These are phyloP conservation scores for Fusarium buxicola DNA, from an alignment of 2,329 filamentous ascomycete species.

Conservation along the genomic window DNA sequence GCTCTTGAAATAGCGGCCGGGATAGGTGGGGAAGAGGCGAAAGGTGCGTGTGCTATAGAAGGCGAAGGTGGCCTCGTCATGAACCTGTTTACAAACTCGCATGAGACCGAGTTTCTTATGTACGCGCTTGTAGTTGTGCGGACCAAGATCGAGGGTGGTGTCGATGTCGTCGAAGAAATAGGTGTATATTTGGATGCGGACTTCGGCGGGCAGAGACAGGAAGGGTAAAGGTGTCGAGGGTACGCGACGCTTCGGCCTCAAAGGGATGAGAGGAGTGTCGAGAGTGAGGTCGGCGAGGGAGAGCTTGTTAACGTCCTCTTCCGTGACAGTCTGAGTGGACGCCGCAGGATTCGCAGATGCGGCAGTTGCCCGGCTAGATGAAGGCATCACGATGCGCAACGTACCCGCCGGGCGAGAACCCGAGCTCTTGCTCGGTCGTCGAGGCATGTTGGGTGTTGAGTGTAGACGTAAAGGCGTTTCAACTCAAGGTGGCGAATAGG, in stretches of 20 bases:
- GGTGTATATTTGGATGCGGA: slow-evolving; percentile 76
- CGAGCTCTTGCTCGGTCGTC: slow-evolving; percentile 40
- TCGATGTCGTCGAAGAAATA: slow-evolving; percentile 68
- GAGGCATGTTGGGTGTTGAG: slow-evolving; percentile 35
- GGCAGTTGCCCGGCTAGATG: slow-evolving; percentile 3
- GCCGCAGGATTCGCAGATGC: slow-evolving; percentile 53
- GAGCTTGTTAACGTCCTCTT: slow-evolving; percentile 56
- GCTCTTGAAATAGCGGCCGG: slow-evolving; percentile 76
- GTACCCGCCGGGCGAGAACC: slow-evolving; percentile 30
- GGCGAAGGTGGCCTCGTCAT: slow-evolving; percentile 71
- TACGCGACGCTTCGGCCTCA: slow-evolving; percentile 48
- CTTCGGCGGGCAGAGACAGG: slow-evolving; percentile 74
- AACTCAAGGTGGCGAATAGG: slow-evolving; percentile 23
- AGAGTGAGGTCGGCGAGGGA: slow-evolving; percentile 59
- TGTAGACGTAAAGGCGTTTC: background rate
- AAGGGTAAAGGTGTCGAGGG: slow-evolving; percentile 69
- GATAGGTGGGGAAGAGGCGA: slow-evolving; percentile 74
- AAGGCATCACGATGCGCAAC: slow-evolving; percentile 39
- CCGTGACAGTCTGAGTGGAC: slow-evolving; percentile 47
- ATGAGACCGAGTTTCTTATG: slow-evolving; percentile 70
- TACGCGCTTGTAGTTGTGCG: slow-evolving; percentile 71
- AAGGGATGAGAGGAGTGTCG: slow-evolving; percentile 50
- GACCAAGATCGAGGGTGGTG: slow-evolving; percentile 73
- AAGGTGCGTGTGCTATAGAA: slow-evolving; percentile 74
- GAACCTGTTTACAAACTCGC: slow-evolving; percentile 69